Conservation (phyloP, 192 early-diverging fungal genomes). For the Phlyctochytrium planicorne region DNA sequence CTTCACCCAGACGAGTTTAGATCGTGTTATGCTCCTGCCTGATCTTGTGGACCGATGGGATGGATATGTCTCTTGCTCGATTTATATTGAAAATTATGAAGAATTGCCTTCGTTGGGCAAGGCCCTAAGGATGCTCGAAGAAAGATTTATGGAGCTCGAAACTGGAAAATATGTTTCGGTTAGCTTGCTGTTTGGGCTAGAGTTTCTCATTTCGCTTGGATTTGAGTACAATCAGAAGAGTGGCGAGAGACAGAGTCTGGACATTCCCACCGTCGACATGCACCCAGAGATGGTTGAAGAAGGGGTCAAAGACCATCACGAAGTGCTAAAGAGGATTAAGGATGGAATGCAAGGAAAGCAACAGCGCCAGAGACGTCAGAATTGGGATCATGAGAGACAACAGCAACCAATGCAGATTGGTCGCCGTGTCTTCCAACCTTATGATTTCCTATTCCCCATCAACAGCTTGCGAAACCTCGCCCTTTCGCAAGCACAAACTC, state of each 20-base stretch:
- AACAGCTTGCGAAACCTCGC: conserved; percentile 36
- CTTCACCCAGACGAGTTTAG: not conserved
- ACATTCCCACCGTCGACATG: not conserved
- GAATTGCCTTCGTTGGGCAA: conserved; percentile 8
- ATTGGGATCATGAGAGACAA: too few species aligned
- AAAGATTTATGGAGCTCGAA: not conserved
- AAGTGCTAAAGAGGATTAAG: too few species aligned
- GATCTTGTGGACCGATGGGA: conserved; percentile 19
- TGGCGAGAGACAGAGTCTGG: too few species aligned
- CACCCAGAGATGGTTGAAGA: too few species aligned
- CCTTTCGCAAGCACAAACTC: conserved; percentile 20
- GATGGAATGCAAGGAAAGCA: not conserved
- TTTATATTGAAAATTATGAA: conserved; percentile 24
- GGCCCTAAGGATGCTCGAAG: not conserved
- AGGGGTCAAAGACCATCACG: too few species aligned
- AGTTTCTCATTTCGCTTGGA: conserved; percentile 14
- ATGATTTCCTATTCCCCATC: conserved; percentile 39
- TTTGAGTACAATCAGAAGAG: not conserved
- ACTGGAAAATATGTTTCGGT: conserved; percentile 8
- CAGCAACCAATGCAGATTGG: too few species aligned
- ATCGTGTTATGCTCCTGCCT: conserved; percentile 13
- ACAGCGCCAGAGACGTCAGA: too few species aligned
- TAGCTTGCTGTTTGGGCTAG: conserved; percentile 25
- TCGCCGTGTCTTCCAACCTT: conserved; percentile 29
- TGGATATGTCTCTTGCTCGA: conserved; percentile 24